Evolutionary conservation across 192 early-diverging fungal genomes (phyloP).

Genomic region (Backusella tuberculispora): DNA sequence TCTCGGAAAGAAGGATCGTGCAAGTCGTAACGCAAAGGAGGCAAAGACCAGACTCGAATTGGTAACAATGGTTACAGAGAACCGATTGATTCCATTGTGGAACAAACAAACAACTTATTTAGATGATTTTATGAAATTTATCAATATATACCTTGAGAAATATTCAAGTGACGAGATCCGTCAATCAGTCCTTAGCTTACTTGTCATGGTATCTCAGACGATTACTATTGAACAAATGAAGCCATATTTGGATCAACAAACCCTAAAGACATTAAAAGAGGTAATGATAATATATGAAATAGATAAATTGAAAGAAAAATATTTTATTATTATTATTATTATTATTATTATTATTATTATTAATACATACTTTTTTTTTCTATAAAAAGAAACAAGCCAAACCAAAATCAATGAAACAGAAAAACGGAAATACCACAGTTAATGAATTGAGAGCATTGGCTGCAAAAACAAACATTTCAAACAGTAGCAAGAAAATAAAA

Average conservation of each 20-base stretch:
- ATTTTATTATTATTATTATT: too few species aligned
- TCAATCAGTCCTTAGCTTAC: neutral
- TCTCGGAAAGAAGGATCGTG: conserved; percentile 28
- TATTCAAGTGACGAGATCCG: conserved; percentile 20
- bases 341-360: too few species aligned
- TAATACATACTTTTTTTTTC: neutral
- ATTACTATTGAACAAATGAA: neutral
- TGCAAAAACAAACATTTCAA: conserved; percentile 20
- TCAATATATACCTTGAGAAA: conserved; percentile 8
- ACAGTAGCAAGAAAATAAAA: conserved; percentile 1
- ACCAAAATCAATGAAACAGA: conserved; percentile 14
- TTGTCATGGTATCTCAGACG: neutral
- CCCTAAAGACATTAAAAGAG: neutral
- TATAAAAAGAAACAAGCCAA: neutral
- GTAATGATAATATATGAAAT: conserved; percentile 6
- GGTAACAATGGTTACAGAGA: neutral
- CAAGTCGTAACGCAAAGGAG: conserved; percentile 31
- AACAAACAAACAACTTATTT: neutral
- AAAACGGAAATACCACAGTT: conserved; percentile 2
- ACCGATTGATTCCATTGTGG: conserved; percentile 7
- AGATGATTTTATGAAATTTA: conserved; percentile 18
- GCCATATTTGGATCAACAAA: conserved; percentile 11
- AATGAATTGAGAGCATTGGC: conserved; percentile 25
- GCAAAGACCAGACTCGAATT: conserved; percentile 28
- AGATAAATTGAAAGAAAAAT: too few species aligned